These are phyloP conservation scores for Russula emetica DNA, from an alignment of 768 basidiomycete species.

Conservation along the genomic window DNA sequence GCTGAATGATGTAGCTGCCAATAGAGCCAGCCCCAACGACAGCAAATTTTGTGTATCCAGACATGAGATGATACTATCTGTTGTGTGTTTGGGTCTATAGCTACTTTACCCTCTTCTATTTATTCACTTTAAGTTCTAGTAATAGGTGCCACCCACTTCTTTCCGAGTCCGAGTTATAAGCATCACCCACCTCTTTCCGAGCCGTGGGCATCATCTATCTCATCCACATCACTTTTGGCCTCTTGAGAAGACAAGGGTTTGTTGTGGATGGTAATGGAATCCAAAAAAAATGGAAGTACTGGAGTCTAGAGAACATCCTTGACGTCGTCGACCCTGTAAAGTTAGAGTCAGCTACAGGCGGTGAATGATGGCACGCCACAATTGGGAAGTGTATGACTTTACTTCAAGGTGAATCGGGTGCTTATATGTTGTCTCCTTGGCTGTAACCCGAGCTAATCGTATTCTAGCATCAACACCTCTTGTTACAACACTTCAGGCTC, in stretches of 20 bases:
- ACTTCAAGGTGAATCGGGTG: constrained; percentile 37
- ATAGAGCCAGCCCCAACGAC: constrained; percentile 22
- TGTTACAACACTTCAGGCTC: not conserved
- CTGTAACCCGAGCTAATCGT: not conserved
- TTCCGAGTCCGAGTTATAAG: too few relatives aligned
- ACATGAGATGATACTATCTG: constrained; percentile 6
- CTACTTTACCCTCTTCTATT: not conserved
- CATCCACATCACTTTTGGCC: constrained; percentile 31
- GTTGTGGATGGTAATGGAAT: too few relatives aligned
- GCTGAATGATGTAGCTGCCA: constrained; percentile 19
- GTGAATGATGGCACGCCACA: constrained; percentile 58
- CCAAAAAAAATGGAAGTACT: too few relatives aligned
- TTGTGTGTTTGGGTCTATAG: not conserved
- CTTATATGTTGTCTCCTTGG: not conserved
- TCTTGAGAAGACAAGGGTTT: constrained; percentile 15
- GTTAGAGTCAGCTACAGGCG: constrained; percentile 49
- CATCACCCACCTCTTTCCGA: too few relatives aligned
- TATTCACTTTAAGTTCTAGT: not conserved
- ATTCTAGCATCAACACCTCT: not conserved
- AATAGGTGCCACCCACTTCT: too few relatives aligned
- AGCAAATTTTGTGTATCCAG: constrained; percentile 25
- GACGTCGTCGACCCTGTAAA: constrained; percentile 45
- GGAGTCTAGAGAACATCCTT: constrained; percentile 37
- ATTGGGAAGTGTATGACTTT: constrained; percentile 49
- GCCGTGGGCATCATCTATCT: too few relatives aligned